Evolutionary conservation across 2,329 filamentous ascomycete species (phyloP).

Genomic region (Epicoccum sorghinum): DNA sequence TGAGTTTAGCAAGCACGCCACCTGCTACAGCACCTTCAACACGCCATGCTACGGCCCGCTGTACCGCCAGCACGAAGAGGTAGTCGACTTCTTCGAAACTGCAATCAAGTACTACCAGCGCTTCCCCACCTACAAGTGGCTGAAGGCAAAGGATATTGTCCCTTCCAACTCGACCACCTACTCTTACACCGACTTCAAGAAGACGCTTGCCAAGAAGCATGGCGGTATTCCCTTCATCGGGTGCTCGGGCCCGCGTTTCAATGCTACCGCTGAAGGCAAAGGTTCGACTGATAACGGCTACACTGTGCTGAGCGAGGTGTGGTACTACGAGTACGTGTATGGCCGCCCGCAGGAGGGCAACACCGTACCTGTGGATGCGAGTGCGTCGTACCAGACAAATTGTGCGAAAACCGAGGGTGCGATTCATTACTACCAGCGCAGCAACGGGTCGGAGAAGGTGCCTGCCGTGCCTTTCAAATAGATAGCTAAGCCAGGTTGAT

Average conservation of each 20-base stretch:
- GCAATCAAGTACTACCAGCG: constrained; percentile 62
- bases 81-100: constrained; percentile 69
- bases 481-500: not conserved
- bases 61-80: constrained; percentile 63
- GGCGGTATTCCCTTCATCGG: constrained; percentile 66
- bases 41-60: constrained; percentile 67
- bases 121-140: constrained; percentile 67
- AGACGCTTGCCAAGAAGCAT: constrained; percentile 56
- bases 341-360: constrained; percentile 62
- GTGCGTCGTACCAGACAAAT: constrained; percentile 56
- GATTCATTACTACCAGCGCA: constrained; percentile 62
- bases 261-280: constrained; percentile 63
- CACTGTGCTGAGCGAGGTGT: constrained; percentile 66
- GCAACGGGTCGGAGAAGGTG: constrained; percentile 46
- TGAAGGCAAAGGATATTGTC: constrained; percentile 59
- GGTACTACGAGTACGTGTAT: constrained; percentile 68
- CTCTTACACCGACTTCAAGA: constrained; percentile 59
- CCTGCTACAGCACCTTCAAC: constrained; percentile 71
- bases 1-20: constrained; percentile 72
- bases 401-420: constrained; percentile 62
- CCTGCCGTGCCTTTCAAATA: constrained; percentile 33
- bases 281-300: constrained; percentile 62
- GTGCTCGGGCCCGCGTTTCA: constrained; percentile 66
- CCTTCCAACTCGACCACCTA: constrained; percentile 66
- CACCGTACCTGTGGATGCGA: constrained; percentile 55